Percentiles rank a stretch among this genome's conserved stretches.
Conservation (phyloP, 2,329 filamentous ascomycete genomes). For the Lachnellula suecica region DNA sequence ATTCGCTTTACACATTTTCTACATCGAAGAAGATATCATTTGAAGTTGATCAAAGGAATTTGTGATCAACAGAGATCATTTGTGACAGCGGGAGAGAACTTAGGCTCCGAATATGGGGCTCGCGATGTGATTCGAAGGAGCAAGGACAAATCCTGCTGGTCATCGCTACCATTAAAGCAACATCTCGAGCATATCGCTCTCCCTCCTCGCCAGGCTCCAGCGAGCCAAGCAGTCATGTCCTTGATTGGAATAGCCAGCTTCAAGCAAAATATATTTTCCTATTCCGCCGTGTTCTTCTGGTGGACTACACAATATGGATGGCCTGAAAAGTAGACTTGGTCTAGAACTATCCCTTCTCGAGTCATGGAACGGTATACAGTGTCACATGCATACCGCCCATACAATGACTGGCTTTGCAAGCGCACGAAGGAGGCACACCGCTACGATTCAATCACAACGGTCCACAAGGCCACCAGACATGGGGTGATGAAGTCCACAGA, state of each 20-base stretch:
- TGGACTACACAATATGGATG: neutral
- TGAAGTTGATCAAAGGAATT: neutral
- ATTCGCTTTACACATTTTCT: neutral
- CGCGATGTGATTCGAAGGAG: too few species aligned
- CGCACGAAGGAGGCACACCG: conserved; percentile 1
- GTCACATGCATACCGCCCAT: neutral
- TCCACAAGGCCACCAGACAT: too few species aligned
- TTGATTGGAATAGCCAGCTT: neutral
- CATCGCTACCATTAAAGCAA: neutral
- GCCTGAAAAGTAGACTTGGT: neutral
- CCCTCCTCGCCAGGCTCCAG: neutral
- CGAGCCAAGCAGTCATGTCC: neutral
- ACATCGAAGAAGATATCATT: neutral
- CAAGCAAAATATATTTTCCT: neutral
- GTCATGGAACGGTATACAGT: neutral
- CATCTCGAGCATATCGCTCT: neutral
- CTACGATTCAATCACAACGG: neutral
- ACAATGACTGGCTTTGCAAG: neutral
- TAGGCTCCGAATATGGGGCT: too few species aligned
- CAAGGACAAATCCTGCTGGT: too few species aligned
- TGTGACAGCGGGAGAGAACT: too few species aligned
- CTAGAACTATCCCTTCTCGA: neutral
- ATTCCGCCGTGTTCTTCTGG: neutral
- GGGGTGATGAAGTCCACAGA: too few species aligned
- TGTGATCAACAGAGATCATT: too few species aligned